Evolutionary conservation across 2,329 filamentous ascomycete species (phyloP).

Genomic region (Magnaporthiopsis rhizophila): DNA sequence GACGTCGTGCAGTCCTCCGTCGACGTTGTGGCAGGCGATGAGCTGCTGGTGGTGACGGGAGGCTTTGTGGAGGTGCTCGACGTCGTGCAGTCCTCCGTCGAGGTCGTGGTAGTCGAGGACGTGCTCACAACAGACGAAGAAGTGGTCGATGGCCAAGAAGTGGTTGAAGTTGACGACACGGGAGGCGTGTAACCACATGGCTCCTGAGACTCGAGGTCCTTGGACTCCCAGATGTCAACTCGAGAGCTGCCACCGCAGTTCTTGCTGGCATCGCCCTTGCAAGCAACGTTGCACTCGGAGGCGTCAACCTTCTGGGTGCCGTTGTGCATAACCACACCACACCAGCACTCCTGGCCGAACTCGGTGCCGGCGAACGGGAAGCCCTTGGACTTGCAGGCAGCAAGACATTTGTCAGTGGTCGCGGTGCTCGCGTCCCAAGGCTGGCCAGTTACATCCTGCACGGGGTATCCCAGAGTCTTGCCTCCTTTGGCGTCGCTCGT

Average conservation of each 20-base stretch:
- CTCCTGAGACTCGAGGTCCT: conserved; percentile 40
- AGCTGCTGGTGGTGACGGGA: too few species aligned
- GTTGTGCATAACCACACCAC: conserved; percentile 45
- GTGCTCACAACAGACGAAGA: conserved; percentile 7
- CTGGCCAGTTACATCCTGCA: conserved; percentile 25
- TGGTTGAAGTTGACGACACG: conserved; percentile 9
- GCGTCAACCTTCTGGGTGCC: conserved; percentile 27
- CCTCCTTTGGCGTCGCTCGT: conserved; percentile 32
- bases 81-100: too few species aligned
- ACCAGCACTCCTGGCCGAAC: conserved; percentile 40
- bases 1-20: too few species aligned
- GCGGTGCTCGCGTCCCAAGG: conserved; percentile 18
- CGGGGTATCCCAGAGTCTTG: conserved; percentile 36
- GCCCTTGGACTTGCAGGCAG: conserved; percentile 32
- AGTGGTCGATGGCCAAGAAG: conserved; percentile 8
- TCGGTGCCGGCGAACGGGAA: conserved; percentile 42
- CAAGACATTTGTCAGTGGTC: conserved; percentile 34
- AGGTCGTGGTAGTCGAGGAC: neutral
- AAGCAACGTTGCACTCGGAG: conserved; percentile 40
- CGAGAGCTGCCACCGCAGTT: conserved; percentile 35
- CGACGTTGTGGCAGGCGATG: too few species aligned
- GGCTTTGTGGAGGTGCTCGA: too few species aligned
- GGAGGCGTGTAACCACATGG: conserved; percentile 34
- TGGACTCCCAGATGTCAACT: conserved; percentile 38
- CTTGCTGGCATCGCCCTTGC: conserved; percentile 36